Evolutionary conservation across 139 green algal species (phyloP), one percentile per base, ranked within the genome.

Genomic region (Picochlorum sp.): DNA sequence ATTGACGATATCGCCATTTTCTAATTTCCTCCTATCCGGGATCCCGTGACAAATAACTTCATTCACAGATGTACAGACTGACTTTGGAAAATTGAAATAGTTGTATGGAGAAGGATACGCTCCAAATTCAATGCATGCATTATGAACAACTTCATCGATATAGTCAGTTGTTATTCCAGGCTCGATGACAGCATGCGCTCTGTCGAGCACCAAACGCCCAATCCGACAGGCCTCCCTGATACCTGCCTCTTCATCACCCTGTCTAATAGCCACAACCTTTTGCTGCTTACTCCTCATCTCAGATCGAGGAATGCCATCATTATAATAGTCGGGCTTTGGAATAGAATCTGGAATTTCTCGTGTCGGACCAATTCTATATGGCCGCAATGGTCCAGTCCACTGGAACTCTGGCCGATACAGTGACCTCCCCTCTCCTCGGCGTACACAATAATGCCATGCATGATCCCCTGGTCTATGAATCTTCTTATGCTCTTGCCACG

Each of bases 1-100:
- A 71, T 99, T 99, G 38, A 98, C 80, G 10, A 98, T 96, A 81
- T 99, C 94, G 0, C 94, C 94, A 31, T 92, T 77, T 60, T 88
- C n/a, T 37, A 99, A 80, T 65, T 84, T 77, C 7, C 94, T 78
- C 41, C 66, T 57, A 72, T 99, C 94, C 3, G 94, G 94, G 54
- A 99, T 98, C 60, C 94, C 94, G 76, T 99, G 94, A 76, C 94
- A 99, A 58, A 99, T 95, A 28, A 98, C 81, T 82, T 99, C 94
- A 65, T 99, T 98, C 31, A 99, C 79, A 34, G 79, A 92, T 13
- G 94, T 98, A 81, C 94, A 99, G 5, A 96, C 86, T 4, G 73
- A 89, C 77, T 99, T 99, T 31, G 94, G 94, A 88, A 68, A 79
- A 57, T 60, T 65, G 57, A 57, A 85, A 74, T 95, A 98, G 55